A percentile compares a stretch with the other conserved stretches of the same genome.
Evolutionary conservation across 2,329 filamentous ascomycete species (phyloP).

Genomic region (Claviceps paspali): DNA sequence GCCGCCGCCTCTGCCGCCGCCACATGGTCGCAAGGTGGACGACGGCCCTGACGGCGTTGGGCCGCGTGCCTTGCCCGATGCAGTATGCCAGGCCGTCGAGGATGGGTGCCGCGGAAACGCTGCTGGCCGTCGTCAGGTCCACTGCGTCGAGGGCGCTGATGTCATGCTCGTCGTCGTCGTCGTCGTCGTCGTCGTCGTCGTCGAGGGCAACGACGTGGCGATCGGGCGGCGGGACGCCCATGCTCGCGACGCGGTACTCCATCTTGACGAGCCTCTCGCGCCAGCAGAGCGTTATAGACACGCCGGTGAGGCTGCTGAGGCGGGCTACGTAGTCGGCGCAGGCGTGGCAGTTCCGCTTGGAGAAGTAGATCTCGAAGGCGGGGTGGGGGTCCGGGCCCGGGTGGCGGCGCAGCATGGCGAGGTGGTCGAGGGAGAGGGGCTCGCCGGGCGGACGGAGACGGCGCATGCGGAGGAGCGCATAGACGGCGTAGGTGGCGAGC

Average conservation of each 20-base stretch:
- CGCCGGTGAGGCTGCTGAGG: conserved; percentile 14
- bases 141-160: conserved; percentile 1
- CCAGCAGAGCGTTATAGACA: conserved; percentile 14
- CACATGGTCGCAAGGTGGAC: conserved; percentile 3
- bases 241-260: conserved; percentile 10
- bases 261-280: conserved; percentile 13
- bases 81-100: conserved; percentile 18
- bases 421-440: no score
- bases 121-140: no score
- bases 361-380: conserved; percentile 20
- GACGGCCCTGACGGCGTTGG: neutral
- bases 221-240: neutral
- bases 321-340: conserved; percentile 14
- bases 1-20: no score
- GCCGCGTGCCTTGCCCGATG: conserved; percentile 13
- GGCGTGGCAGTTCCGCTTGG: conserved; percentile 16
- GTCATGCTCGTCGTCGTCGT: conserved; percentile 1
- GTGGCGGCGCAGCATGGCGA: no score
- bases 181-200: conserved; percentile 2
- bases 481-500: conserved; percentile 19
- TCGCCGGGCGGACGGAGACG: conserved; percentile 6
- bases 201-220: no score
- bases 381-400: conserved; percentile 8
- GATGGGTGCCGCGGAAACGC: no score
- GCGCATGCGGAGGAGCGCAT: conserved; percentile 14